phyloP scores from a whole-genome alignment of 176 grass and related monocot genomes.

The Puccinellia tenuiflora region DNA sequence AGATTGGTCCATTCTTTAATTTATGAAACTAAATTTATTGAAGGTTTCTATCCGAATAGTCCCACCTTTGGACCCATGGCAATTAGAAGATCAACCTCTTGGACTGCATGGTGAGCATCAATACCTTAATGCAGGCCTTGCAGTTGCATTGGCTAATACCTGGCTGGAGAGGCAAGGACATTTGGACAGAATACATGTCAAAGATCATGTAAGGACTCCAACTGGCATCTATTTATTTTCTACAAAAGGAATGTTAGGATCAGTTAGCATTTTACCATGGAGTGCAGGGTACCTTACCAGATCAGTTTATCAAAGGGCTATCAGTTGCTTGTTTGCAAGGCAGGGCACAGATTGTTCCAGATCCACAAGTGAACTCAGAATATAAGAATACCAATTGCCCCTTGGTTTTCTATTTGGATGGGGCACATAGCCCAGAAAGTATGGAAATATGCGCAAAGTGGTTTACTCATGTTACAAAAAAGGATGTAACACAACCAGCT shows the following conservation, averaged over 20 bases:
- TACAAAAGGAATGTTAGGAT: not conserved
- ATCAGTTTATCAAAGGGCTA: slow-evolving; percentile 75
- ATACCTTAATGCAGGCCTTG: slow-evolving; percentile 80
- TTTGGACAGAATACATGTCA: slow-evolving; percentile 32
- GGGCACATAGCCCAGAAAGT: slow-evolving; percentile 98
- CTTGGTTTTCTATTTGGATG: slow-evolving; percentile 89
- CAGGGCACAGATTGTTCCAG: slow-evolving; percentile 69
- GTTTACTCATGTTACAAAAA: slow-evolving; percentile 61
- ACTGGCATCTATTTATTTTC: not conserved
- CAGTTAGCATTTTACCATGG: slow-evolving; percentile 5
- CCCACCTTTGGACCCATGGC: slow-evolving; percentile 57
- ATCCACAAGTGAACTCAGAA: slow-evolving; percentile 38
- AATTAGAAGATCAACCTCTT: slow-evolving; percentile 73
- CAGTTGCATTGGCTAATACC: slow-evolving; percentile 68
- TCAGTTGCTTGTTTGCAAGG: slow-evolving; percentile 71
- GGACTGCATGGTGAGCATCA: slow-evolving; percentile 89
- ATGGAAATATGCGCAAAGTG: slow-evolving; percentile 84
- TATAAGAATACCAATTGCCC: slow-evolving; percentile 13
- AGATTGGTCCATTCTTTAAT: slow-evolving; percentile 9
- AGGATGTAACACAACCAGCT: slow-evolving; percentile 25
- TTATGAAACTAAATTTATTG: slow-evolving; percentile 26
- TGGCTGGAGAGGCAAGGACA: slow-evolving; percentile 74
- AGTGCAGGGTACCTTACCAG: slow-evolving; percentile 60
- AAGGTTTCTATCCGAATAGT: slow-evolving; percentile 82
- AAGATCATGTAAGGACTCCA: slow-evolving; percentile 38